Conservation (phyloP, 352 stramenopile genomes). For the Phytophthora gonapodyides region DNA sequence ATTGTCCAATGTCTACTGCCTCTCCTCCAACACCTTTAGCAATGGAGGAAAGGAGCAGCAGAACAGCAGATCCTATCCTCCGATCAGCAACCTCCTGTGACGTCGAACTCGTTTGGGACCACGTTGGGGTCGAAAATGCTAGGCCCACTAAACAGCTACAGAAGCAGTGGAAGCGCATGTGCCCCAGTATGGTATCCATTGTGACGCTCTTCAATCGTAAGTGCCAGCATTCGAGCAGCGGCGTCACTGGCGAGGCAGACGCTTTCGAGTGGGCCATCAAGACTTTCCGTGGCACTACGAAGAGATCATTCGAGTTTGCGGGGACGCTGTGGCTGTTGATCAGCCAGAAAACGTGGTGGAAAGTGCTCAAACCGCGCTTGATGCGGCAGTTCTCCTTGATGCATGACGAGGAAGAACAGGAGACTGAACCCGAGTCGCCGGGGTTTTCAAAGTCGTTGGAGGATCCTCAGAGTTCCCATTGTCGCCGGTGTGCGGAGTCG, state of each 20-base stretch:
- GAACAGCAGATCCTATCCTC: too few relatives aligned
- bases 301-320: constrained; percentile 2
- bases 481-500: not conserved
- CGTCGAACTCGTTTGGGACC: not conserved
- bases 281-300: too few relatives aligned
- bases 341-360: constrained; percentile 12
- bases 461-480: not conserved
- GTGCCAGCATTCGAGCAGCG: too few relatives aligned
- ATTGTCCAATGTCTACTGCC: too few relatives aligned
- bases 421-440: too few relatives aligned
- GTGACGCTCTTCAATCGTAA: not conserved
- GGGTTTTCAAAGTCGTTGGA: too few relatives aligned
- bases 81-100: not conserved
- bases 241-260: not conserved
- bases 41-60: too few relatives aligned
- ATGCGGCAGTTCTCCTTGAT: constrained; percentile 5
- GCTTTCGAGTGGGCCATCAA: constrained; percentile 12
- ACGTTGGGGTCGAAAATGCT: not conserved
- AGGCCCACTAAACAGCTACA: not conserved
- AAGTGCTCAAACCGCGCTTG: constrained; percentile 9
- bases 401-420: not conserved
- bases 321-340: constrained; percentile 2
- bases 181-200: not conserved
- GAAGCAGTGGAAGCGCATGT: not conserved
- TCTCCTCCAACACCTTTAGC: too few relatives aligned